Percentiles rank a stretch among this genome's conserved stretches.
Evolutionary conservation across 768 basidiomycete species (phyloP).

Genomic region (Pilatotrama ljubarskyi): DNA sequence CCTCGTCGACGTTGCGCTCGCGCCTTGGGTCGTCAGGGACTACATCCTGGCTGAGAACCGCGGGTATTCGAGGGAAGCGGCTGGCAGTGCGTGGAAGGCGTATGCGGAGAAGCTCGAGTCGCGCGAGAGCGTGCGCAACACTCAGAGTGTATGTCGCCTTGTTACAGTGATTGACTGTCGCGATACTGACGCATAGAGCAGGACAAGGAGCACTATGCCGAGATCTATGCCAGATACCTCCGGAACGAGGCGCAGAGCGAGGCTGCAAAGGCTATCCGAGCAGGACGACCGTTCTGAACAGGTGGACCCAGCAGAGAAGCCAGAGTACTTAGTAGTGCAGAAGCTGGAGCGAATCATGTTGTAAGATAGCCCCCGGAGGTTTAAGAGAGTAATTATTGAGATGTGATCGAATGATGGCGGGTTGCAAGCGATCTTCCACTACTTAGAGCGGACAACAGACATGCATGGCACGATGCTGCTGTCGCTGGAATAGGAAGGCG

Average conservation of each 20-base stretch:
- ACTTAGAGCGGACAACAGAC: too few relatives aligned
- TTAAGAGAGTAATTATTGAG: too few relatives aligned
- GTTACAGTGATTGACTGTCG: neutral
- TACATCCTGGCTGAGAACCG: conserved; percentile 51
- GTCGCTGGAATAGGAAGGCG: too few relatives aligned
- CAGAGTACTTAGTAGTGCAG: too few relatives aligned
- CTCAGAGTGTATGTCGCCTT: conserved; percentile 32
- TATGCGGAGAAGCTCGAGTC: conserved; percentile 45
- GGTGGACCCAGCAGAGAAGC: too few relatives aligned
- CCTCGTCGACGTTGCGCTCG: conserved; percentile 53
- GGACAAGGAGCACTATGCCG: conserved; percentile 45
- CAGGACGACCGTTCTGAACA: conserved; percentile 26
- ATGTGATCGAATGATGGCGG: too few relatives aligned
- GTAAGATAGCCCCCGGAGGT: too few relatives aligned
- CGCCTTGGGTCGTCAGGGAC: conserved; percentile 55
- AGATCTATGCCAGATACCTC: conserved; percentile 56
- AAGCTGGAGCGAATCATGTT: too few relatives aligned
- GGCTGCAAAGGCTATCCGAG: conserved; percentile 31
- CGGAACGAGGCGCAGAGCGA: conserved; percentile 45
- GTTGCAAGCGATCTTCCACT: too few relatives aligned
- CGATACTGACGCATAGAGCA: conserved; percentile 9
- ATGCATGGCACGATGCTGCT: too few relatives aligned
- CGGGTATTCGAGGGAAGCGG: conserved; percentile 45
- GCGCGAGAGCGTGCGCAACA: conserved; percentile 49
- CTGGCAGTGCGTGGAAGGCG: conserved; percentile 44